Percentiles rank a stretch among this genome's conserved stretches.
phyloP scores from a whole-genome alignment of 805 yeast species.

The Komagataella populi region DNA sequence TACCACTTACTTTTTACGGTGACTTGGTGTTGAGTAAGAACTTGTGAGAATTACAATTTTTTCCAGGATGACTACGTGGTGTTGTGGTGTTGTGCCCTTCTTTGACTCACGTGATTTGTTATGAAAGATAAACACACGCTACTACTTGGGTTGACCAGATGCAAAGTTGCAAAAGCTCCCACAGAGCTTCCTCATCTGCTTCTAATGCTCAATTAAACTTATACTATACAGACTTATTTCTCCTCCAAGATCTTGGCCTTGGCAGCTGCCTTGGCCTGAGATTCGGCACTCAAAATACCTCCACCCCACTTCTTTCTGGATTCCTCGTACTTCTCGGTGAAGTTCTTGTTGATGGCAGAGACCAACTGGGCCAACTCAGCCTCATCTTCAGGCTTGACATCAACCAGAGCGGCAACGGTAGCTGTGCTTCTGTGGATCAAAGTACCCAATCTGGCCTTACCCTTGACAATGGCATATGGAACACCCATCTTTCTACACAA shows the following conservation, averaged over 20 bases:
- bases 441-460: constrained; percentile 97
- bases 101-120: background rate
- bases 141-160: too few relatives aligned
- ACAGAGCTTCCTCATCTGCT: background rate
- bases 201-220: background rate
- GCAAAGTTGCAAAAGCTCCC: background rate
- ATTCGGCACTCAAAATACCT: constrained; percentile 94
- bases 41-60: background rate
- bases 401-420: constrained; percentile 94
- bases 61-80: background rate
- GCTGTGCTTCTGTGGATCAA: constrained; percentile 96
- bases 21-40: background rate
- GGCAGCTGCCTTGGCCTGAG: constrained; percentile 75
- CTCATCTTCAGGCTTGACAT: constrained; percentile 89
- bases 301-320: constrained; percentile 99
- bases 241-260: constrained; percentile 34
- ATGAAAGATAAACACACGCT: too few relatives aligned
- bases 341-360: constrained; percentile 89
- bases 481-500: constrained; percentile 99
- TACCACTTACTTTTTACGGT: background rate
- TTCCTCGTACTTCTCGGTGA: constrained; percentile 88
- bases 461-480: constrained; percentile 96
- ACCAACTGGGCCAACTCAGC: constrained; percentile 87
- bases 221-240: background rate
- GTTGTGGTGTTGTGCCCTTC: background rate